phyloP scores from a whole-genome alignment of 2,329 filamentous ascomycete genomes.

The Zarea fungicola region DNA sequence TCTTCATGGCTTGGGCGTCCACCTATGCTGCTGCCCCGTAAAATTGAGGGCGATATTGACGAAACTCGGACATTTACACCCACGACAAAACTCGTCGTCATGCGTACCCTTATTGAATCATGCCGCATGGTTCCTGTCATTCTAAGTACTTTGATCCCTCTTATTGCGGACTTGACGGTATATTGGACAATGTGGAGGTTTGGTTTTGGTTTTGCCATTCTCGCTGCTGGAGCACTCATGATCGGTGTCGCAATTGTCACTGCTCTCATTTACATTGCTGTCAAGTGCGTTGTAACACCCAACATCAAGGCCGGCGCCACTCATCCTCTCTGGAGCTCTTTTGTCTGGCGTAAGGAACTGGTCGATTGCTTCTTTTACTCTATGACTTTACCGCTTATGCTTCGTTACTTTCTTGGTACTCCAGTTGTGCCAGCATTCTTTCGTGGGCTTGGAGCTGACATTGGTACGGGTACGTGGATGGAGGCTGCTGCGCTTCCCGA shows the following conservation, averaged over 20 bases:
- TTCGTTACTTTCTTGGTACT: conserved; percentile 16
- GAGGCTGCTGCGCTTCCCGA: conserved; percentile 20
- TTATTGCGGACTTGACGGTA: neutral
- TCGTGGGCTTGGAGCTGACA: conserved; percentile 17
- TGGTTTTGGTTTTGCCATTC: conserved; percentile 15
- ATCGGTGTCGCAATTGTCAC: conserved; percentile 8
- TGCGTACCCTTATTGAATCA: conserved; percentile 15
- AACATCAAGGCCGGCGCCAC: conserved; percentile 16
- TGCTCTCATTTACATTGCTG: conserved; percentile 13
- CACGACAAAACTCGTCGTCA: conserved; percentile 11
- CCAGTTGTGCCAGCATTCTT: conserved; percentile 17
- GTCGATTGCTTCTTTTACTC: conserved; percentile 55
- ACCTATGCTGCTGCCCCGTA: conserved; percentile 17
- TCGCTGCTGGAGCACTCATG: conserved; percentile 13
- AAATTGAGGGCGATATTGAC: conserved; percentile 14
- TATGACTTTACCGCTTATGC: conserved; percentile 17
- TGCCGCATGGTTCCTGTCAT: conserved; percentile 18
- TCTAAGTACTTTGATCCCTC: conserved; percentile 8
- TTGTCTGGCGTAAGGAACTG: conserved; percentile 35
- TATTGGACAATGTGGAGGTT: conserved; percentile 13
- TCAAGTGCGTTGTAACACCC: conserved; percentile 20
- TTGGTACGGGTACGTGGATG: conserved; percentile 19
- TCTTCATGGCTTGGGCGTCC: conserved; percentile 21
- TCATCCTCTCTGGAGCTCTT: conserved; percentile 20
- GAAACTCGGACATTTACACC: conserved; percentile 18